Percentiles rank a stretch among this genome's conserved stretches.
Evolutionary conservation across 352 stramenopile genomes (phyloP).

Genomic region (Detonula confervacea): DNA sequence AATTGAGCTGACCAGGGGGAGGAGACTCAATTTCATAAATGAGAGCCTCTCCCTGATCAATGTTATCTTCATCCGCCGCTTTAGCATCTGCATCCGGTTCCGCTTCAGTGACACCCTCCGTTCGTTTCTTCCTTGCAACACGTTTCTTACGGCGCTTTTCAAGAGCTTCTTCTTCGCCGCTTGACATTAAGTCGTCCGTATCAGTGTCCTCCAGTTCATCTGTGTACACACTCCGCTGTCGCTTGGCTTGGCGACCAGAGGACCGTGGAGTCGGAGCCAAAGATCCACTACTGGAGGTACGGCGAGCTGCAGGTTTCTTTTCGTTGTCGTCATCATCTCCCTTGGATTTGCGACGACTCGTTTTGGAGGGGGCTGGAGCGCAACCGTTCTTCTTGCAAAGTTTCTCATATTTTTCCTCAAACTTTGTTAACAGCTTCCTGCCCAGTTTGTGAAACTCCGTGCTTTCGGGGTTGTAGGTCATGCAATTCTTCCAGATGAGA

Average conservation of each 20-base stretch:
- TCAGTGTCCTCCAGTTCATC: slow-evolving; percentile 74
- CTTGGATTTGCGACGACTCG: slow-evolving; percentile 17
- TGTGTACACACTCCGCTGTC: slow-evolving; percentile 57
- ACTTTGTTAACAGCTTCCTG: slow-evolving; percentile 42
- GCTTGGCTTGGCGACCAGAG: slow-evolving; percentile 56
- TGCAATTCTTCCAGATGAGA: slow-evolving; percentile 89
- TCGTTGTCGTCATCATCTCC: slow-evolving; percentile 13
- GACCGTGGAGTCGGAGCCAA: slow-evolving; percentile 6
- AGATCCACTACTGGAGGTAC: slow-evolving; percentile 20
- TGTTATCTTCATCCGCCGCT: slow-evolving; percentile 8
- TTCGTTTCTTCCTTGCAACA: slow-evolving; percentile 49
- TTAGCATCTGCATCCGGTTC: slow-evolving; percentile 12
- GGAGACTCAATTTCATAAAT: slow-evolving; percentile 72
- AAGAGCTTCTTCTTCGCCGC: slow-evolving; percentile 51
- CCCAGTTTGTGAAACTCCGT: slow-evolving; percentile 38
- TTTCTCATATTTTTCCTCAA: slow-evolving; percentile 36
- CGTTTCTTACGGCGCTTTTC: slow-evolving; percentile 58
- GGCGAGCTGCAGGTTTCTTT: slow-evolving; percentile 17
- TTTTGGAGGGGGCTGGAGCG: slow-evolving; percentile 6
- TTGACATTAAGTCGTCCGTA: slow-evolving; percentile 70
- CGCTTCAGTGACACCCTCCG: slow-evolving; percentile 12
- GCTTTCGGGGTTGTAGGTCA: slow-evolving; percentile 82
- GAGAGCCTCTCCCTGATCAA: background rate
- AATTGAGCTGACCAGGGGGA: slow-evolving; percentile 67
- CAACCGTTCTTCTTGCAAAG: slow-evolving; percentile 19